Base-by-base conservation (phyloP, 768 basidiomycete genomes). In the Boletus patriciae region DNA sequence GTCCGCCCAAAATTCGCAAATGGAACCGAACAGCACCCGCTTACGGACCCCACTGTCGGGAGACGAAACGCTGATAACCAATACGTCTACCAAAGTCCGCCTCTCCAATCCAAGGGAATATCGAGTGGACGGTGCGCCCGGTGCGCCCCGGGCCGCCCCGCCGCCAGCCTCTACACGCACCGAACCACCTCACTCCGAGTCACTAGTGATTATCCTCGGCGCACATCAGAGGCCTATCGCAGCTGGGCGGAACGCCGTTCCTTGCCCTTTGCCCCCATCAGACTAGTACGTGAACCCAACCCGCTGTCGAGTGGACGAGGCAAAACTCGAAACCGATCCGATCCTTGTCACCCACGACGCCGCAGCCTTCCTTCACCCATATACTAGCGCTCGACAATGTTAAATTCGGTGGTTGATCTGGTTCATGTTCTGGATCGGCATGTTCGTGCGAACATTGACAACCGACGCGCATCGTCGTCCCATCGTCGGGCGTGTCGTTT, bases 331-430 rank as follows among this genome's bases (percentile, higher is more conserved):
- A 8, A 40, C n/a, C 18, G 38, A n/a, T n/a, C 38, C 38, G 9
- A n/a, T 40, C 38, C 8, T 25, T 23, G 23, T 44, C 15, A 44
- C 16, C 34, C 1, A 15, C 15, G 34, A 15, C 6, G 2, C 43
- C 23, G 23, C 6, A 16, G 23, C 10, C 6, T 43, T 43, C 42
- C 47, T 15, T 23, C 9, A 16, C 13, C 21, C 34, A 87, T 76
- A 68, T 86, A 85, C 81, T 81, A 62, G 34, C 41, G 50, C 51
- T 46, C 23, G 21, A 40, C 46, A 31, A 43, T 49, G 19, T 46
- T 23, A 57, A 53, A 52, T 55, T 34, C 41, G 29, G 48, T 44
- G 44, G 38, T 18, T 34, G 27, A n/a, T 50, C 38, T n/a, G 37
- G 8, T 40, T 40, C 38, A 36, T 7, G 11, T 36, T 36, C 34